These are phyloP conservation scores for Puccinia triticina DNA, from an alignment of 1,284 basidiomycete species.

Conservation along the genomic window DNA sequence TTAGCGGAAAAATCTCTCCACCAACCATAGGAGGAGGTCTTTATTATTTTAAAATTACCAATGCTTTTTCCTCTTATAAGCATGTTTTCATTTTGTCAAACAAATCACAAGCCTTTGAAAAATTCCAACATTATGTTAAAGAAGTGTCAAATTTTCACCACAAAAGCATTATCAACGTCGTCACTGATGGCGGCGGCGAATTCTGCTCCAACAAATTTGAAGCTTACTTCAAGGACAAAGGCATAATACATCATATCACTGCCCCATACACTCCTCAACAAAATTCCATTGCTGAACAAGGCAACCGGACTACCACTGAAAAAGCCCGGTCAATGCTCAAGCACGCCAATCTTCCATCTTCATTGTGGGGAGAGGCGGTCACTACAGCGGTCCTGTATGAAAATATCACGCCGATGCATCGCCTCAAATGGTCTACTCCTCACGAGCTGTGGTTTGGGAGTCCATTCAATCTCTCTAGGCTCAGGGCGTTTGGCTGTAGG, in stretches of 20 bases:
- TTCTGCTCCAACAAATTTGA: background rate
- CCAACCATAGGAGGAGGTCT: too few relatives aligned
- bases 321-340: conserved; percentile 57
- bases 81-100: conserved; percentile 1
- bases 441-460: background rate
- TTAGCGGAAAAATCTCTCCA: background rate
- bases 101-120: background rate
- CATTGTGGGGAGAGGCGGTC: conserved; percentile 60
- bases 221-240: background rate
- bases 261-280: conserved; percentile 58
- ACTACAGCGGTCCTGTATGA: conserved; percentile 59
- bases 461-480: background rate
- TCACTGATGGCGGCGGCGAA: background rate
- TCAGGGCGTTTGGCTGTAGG: background rate
- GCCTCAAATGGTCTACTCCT: background rate
- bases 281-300: conserved; percentile 59
- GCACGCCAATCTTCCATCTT: conserved; percentile 56
- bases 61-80: background rate
- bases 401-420: conserved; percentile 54
- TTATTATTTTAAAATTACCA: background rate
- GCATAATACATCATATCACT: background rate
- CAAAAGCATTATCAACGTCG: too few relatives aligned
- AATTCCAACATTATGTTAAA: background rate
- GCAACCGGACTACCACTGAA: conserved; percentile 58
- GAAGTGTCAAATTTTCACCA: too few relatives aligned